Conservation (phyloP, 805 yeast species). For the Isabelozyma rhagii region DNA sequence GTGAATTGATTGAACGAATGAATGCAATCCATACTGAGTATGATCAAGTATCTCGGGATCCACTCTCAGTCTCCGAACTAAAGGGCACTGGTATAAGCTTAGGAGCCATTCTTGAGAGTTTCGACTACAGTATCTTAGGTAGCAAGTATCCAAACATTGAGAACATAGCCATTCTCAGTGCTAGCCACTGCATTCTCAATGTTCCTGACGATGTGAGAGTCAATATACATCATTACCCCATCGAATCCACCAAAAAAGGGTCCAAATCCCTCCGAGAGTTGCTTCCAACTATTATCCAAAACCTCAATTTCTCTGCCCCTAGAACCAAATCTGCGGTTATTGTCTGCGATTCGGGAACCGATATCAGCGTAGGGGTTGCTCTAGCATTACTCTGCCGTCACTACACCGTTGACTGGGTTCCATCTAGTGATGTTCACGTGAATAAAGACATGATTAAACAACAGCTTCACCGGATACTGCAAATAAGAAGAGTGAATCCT, state of each 20-base stretch:
- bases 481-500: constrained; percentile 59
- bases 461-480: constrained; percentile 51
- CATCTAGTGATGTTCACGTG: constrained; percentile 5
- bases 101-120: constrained; percentile 21
- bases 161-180: constrained; percentile 23
- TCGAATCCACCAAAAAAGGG: constrained; percentile 55
- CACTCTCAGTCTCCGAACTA: constrained; percentile 15
- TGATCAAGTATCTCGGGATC: background rate
- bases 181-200: constrained; percentile 6
- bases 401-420: constrained; percentile 43
- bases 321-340: constrained; percentile 26
- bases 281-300: constrained; percentile 42
- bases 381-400: constrained; percentile 48
- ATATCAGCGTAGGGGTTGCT: constrained; percentile 61
- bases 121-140: constrained; percentile 11
- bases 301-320: constrained; percentile 3
- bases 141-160: constrained; percentile 3
- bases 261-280: constrained; percentile 54
- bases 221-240: constrained; percentile 8
- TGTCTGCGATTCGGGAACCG: constrained; percentile 63
- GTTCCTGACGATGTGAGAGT: constrained; percentile 5
- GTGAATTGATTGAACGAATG: constrained; percentile 16
- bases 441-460: constrained; percentile 54
- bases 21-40: constrained; percentile 9
- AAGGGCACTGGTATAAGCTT: background rate